Base-by-base conservation (phyloP, 2,329 filamentous ascomycete species). In the Aspergillus sp. region DNA sequence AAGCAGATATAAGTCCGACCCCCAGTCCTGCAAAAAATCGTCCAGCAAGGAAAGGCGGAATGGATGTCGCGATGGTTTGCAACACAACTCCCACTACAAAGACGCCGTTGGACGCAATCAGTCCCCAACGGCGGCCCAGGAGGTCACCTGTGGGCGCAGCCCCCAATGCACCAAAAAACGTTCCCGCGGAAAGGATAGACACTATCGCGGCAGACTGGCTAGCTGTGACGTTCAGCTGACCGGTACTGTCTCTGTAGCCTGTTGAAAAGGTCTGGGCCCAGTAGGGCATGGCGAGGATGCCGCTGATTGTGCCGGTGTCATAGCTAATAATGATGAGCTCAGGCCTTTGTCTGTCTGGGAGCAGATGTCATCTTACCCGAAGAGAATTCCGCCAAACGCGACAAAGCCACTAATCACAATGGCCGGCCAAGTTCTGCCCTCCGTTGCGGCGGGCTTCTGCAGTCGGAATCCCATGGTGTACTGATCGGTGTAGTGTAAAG, bases 1-100 rank as follows among this genome's bases (percentile, higher is more conserved):
- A 16, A 13, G 87, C 86, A 10, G 86, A 89, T 62, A 88, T 83
- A 67, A 90, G 88, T 67, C 88, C 88, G 64, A 90, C 87, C 76
- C 87, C 88, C 48, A 69, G 57, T 4, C 68, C 68, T 14, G 65
- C 65, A 30, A 78, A 73, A 48, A 79, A 61, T 16, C 80, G 78
- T 22, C 79, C 79, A 11, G 72, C 77, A 51, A 82, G 75, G 30
- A 69, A 67, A 1, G 60, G 51, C 2, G 60, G 58, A 6, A 60
- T 57, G 0, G 57, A 50, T 11, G 55, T 54, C 1, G 58, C 52
- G 10, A 61, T 60, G 38, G 58, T 65, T 41, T 69, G 66, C 5
- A 71, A 52, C 24, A 62, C 57, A 5, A 68, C 60, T 26, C 69
- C 69, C 19, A 70, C 54, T 35, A 57, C 52, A 47, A 67, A 68